phyloP scores from a whole-genome alignment of 164 flowering plant species.

The Magnolia officinalis region DNA sequence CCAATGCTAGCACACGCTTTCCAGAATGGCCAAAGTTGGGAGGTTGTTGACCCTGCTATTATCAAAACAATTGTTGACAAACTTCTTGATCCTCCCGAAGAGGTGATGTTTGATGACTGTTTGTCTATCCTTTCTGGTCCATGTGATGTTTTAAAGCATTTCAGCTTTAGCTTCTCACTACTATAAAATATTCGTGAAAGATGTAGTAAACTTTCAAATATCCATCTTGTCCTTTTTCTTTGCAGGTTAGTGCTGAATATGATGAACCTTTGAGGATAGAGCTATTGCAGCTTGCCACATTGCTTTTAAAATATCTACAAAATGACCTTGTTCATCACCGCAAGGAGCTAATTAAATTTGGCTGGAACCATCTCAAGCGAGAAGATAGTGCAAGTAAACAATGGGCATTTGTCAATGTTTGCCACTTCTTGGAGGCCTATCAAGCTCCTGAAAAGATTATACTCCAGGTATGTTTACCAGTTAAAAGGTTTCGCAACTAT shows the following conservation, averaged over 20 bases:
- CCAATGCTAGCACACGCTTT: conserved; percentile 97
- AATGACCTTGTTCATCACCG: conserved; percentile 94
- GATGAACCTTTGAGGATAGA: conserved; percentile 98
- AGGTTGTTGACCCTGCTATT: conserved; percentile 79
- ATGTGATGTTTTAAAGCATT: background rate
- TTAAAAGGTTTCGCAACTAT: background rate
- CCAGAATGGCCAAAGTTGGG: conserved; percentile 93
- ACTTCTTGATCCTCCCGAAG: conserved; percentile 99
- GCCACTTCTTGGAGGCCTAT: conserved; percentile 98
- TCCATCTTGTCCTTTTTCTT: conserved; percentile 1
- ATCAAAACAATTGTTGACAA: conserved; percentile 92
- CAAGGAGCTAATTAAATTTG: conserved; percentile 97
- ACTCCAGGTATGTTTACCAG: conserved; percentile 63
- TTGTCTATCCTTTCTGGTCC: too few relatives aligned
- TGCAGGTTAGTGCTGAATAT: conserved; percentile 91
- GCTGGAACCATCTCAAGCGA: conserved; percentile 99
- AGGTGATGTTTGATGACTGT: conserved; percentile 41
- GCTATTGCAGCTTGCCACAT: conserved; percentile 93
- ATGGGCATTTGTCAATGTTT: conserved; percentile 99
- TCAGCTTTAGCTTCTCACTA: background rate
- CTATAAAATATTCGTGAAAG: background rate
- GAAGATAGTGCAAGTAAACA: conserved; percentile 99
- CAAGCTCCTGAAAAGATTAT: conserved; percentile 99
- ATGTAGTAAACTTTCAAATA: background rate
- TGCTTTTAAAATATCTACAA: conserved; percentile 94